Evolutionary conservation across 2,329 filamentous ascomycete genomes (phyloP).

Genomic region (Cordyceps cicadae): DNA sequence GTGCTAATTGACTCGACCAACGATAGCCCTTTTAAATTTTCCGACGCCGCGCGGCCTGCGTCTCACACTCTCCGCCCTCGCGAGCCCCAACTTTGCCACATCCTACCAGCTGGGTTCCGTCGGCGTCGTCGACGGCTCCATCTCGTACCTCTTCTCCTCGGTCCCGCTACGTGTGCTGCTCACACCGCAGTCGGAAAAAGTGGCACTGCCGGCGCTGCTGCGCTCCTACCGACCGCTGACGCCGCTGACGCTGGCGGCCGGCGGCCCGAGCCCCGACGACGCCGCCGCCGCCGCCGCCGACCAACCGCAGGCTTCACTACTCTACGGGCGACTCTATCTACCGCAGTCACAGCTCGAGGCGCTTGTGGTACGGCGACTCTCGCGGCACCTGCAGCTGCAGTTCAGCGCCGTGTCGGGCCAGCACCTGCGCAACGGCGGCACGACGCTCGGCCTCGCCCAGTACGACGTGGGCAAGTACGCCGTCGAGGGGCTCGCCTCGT

Average conservation of each 20-base stretch:
- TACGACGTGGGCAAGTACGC: conserved; percentile 84
- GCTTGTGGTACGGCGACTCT: conserved; percentile 70
- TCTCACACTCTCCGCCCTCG: conserved; percentile 81
- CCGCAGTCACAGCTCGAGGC: conserved; percentile 82
- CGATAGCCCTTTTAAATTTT: conserved; percentile 75
- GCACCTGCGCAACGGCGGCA: conserved; percentile 65
- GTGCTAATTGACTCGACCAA: neutral
- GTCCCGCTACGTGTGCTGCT: conserved; percentile 61
- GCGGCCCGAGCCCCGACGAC: neutral
- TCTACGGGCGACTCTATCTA: conserved; percentile 74
- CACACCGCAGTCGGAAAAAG: conserved; percentile 59
- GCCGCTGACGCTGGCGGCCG: conserved; percentile 38
- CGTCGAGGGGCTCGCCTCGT: conserved; percentile 83
- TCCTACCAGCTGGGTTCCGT: conserved; percentile 86
- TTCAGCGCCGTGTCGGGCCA: conserved; percentile 70
- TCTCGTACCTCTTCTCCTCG: conserved; percentile 93
- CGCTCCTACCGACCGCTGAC: conserved; percentile 74
- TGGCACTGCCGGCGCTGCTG: conserved; percentile 70
- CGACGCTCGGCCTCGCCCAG: conserved; percentile 62
- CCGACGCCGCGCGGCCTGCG: conserved; percentile 75
- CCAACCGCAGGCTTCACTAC: conserved; percentile 43
- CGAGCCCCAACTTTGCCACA: conserved; percentile 86
- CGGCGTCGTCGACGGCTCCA: conserved; percentile 89
- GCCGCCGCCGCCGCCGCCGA: conserved; percentile 6
- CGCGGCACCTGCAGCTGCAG: conserved; percentile 69